Base-by-base conservation (phyloP, 371 early-diverging fungal genomes). In the Lichtheimia hyalospora region DNA sequence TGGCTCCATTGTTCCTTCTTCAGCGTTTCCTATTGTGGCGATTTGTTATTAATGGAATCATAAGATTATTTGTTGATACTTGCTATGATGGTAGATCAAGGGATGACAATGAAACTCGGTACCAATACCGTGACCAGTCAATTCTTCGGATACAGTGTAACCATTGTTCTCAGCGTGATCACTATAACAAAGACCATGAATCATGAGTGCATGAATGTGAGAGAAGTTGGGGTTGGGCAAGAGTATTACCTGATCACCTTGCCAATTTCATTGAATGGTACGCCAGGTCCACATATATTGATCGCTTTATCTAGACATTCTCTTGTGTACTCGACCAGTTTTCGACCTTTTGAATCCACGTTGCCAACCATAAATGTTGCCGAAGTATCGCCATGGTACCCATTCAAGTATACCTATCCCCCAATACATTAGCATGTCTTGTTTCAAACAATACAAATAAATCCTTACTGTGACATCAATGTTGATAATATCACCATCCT, bases 121-220 rank as follows among this genome's bases (percentile, higher is more conserved):
- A 52, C 95, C 94, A 24, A 95, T 90, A 1, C 96, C 96, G 67
- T 96, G 96, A 3, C 96, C 96, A 5, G 93, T 91, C 61, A 94
- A 82, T 58, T 89, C 88, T 12, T 84, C 79, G 0, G 89, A 88
- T 40, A 93, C 84, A 7, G 85, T 71, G 64, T 77, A 92, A 7
- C 89, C 89, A 46, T 80, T 57, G 16, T 61, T 68, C 7, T 72
- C 60, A 15, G 91, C 90, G 52, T 63, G 54, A 16, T 77, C 70
- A 61, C 84, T 83, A 50, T 5, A 48, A 20, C 27, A 56, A 52
- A 70, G 44, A 28, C 28, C 28, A 34, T 34, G 34, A 34, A 8
- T 34, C 34, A 34, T 34, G 34, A 10, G 34, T 34, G 34, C 34
- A 34, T 34, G 10, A 34, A 34, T n/a, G n/a, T n/a, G n/a, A n/a